These are phyloP conservation scores for Penicillium paxilli DNA, from an alignment of 495 filamentous ascomycete genomes.

Conservation along the genomic window DNA sequence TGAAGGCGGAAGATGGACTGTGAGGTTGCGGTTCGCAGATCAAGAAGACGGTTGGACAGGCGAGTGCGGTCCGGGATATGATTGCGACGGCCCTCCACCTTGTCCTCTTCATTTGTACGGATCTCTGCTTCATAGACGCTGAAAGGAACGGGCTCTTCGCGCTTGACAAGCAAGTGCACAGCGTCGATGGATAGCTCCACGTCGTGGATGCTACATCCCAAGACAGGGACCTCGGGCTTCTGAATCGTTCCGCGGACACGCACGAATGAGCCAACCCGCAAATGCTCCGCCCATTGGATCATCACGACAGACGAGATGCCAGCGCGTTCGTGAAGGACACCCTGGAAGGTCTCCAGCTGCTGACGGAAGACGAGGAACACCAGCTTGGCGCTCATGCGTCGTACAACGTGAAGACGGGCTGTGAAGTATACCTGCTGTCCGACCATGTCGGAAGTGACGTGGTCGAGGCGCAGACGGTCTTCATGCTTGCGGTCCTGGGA, in stretches of 20 bases:
- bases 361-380: conserved; percentile 87
- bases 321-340: conserved; percentile 58
- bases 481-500: conserved; percentile 37
- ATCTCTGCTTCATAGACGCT: conserved; percentile 65
- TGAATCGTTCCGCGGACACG: conserved; percentile 65
- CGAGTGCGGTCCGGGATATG: conserved; percentile 73
- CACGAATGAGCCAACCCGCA: conserved; percentile 67
- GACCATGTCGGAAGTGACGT: conserved; percentile 54
- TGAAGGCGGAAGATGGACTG: conserved; percentile 83
- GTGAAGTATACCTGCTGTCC: conserved; percentile 73
- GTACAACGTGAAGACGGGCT: conserved; percentile 80
- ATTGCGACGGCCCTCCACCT: conserved; percentile 43
- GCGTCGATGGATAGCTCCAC: conserved; percentile 49
- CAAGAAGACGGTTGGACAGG: conserved; percentile 80
- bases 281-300: conserved; percentile 68
- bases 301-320: conserved; percentile 56
- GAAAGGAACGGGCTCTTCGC: conserved; percentile 61
- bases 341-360: conserved; percentile 76
- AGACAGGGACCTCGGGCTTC: conserved; percentile 57
- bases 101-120: conserved; percentile 44
- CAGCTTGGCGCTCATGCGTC: conserved; percentile 86
- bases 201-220: conserved; percentile 57
- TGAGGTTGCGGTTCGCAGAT: conserved; percentile 80
- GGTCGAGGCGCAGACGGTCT: conserved; percentile 47
- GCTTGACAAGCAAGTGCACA: conserved; percentile 54